Evolutionary conservation across 208 protist genomes (phyloP).

Genomic region (Leishmania tarentolae): DNA sequence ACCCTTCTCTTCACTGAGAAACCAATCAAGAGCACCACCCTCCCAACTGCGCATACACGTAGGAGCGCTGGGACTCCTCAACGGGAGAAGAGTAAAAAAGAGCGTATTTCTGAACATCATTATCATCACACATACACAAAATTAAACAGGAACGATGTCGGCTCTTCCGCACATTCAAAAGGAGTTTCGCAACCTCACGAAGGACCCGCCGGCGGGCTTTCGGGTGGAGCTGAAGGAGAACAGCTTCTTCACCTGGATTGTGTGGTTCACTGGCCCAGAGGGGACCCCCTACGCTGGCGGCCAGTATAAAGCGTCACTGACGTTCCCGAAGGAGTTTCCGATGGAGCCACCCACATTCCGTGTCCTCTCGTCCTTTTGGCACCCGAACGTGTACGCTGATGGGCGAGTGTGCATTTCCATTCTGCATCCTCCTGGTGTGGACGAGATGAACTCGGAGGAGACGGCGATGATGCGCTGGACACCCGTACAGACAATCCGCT

Average conservation of each 20-base stretch:
- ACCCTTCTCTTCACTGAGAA: not conserved
- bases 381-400: conserved; percentile 97
- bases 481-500: conserved; percentile 95
- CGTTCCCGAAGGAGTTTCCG: conserved; percentile 96
- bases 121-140: not conserved
- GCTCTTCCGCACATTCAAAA: conserved; percentile 89
- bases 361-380: conserved; percentile 96
- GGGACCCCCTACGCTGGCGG: conserved; percentile 90
- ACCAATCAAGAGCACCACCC: not conserved
- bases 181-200: conserved; percentile 88
- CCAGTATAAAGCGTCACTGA: conserved; percentile 91
- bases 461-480: conserved; percentile 96
- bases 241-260: conserved; percentile 91
- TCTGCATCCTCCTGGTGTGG: conserved; percentile 97
- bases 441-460: conserved; percentile 91
- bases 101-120: not conserved
- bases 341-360: conserved; percentile 95
- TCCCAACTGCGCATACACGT: not conserved
- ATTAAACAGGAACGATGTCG: conserved; percentile 40
- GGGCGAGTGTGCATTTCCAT: conserved; percentile 98
- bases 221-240: conserved; percentile 84
- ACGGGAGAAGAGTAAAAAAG: not conserved
- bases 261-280: conserved; percentile 89
- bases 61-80: conserved; percentile 8
- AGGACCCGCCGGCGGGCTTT: conserved; percentile 92